phyloP scores from a whole-genome alignment of 495 filamentous ascomycete species.

The Aspergillus diversus region DNA sequence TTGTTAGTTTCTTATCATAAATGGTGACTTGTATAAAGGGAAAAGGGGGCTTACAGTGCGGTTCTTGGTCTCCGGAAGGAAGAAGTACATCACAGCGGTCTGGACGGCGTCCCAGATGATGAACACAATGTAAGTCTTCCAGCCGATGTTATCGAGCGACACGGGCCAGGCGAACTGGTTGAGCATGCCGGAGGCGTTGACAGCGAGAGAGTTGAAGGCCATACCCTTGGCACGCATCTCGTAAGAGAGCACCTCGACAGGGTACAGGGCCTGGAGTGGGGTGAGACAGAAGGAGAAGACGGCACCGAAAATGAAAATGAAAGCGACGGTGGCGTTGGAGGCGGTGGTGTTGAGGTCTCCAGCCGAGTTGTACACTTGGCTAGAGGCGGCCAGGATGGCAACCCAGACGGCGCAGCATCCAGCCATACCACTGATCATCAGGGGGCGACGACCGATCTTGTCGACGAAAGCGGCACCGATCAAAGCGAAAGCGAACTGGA shows the following conservation, averaged over 20 bases:
- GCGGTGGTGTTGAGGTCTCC: neutral
- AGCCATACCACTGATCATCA: slow-evolving; percentile 14
- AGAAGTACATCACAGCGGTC: slow-evolving; percentile 9
- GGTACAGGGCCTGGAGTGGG: slow-evolving; percentile 68
- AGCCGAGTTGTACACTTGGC: neutral
- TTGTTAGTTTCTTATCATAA: neutral
- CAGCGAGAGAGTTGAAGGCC: slow-evolving; percentile 34
- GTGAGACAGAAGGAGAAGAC: slow-evolving; percentile 18
- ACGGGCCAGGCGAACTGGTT: slow-evolving; percentile 13
- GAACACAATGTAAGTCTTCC: slow-evolving; percentile 18
- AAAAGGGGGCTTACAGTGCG: slow-evolving; percentile 4
- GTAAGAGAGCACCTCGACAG: slow-evolving; percentile 61
- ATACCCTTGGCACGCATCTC: slow-evolving; percentile 66
- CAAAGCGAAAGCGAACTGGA: slow-evolving; percentile 9
- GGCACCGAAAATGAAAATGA: slow-evolving; percentile 15
- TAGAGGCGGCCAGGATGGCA: slow-evolving; percentile 7
- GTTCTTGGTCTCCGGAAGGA: slow-evolving; percentile 11
- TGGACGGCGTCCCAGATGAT: slow-evolving; percentile 13
- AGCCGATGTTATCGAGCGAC: slow-evolving; percentile 10
- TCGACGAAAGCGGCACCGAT: slow-evolving; percentile 9
- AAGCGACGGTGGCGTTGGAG: neutral
- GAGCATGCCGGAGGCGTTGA: neutral
- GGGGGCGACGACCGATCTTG: slow-evolving; percentile 8
- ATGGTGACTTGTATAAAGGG: too few relatives aligned
- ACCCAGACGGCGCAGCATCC: slow-evolving; percentile 13